These are phyloP conservation scores for Talaromyces liani DNA, from an alignment of 495 filamentous ascomycete genomes.

Conservation along the genomic window DNA sequence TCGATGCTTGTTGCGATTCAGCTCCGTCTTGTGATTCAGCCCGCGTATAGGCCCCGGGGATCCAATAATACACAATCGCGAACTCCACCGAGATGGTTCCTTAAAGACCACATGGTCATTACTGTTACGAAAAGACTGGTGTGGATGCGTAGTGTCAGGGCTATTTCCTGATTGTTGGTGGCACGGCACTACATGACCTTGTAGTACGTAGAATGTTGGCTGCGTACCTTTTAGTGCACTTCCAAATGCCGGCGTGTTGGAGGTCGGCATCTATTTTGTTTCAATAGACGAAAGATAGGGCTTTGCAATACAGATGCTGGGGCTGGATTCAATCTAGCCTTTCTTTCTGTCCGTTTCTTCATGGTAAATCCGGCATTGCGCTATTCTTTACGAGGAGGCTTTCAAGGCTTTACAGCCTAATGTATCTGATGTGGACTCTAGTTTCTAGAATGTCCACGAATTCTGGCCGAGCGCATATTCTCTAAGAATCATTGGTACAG, in stretches of 20 bases:
- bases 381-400: background rate
- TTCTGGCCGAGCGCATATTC: background rate
- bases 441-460: background rate
- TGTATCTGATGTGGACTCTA: background rate
- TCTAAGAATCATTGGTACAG: background rate
- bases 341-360: background rate
- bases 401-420: background rate
- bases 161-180: background rate
- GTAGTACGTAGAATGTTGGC: background rate
- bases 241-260: background rate
- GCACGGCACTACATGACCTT: background rate
- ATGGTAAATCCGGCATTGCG: background rate
- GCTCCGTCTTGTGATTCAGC: background rate
- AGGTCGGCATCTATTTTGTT: background rate
- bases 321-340: background rate
- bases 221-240: background rate
- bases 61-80: background rate
- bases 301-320: background rate
- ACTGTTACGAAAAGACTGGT: background rate
- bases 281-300: background rate
- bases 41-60: background rate
- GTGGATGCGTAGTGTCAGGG: background rate
- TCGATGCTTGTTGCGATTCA: background rate
- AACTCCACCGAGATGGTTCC: background rate
- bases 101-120: background rate